These are phyloP conservation scores for Bathelium albidoporum DNA, from an alignment of 495 filamentous ascomycete genomes.

Conservation along the genomic window DNA sequence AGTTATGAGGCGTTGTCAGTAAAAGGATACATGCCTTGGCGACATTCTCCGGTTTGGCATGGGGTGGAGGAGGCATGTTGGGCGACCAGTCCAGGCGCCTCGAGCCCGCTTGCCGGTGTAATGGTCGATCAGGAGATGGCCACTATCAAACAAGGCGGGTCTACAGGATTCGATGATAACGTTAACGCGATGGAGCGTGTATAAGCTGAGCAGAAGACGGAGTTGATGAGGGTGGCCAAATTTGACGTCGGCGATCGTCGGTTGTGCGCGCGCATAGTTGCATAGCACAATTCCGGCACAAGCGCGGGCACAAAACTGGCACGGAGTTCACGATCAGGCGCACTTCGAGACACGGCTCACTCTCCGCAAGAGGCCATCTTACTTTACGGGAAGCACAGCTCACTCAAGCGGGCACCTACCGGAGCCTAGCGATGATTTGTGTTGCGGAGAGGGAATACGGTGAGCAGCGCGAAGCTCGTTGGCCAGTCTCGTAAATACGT, in stretches of 20 bases:
- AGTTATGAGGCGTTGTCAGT: no score
- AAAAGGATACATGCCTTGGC: conserved; percentile 55
- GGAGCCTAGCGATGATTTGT: neutral
- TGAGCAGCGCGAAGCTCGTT: neutral
- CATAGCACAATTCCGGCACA: neutral
- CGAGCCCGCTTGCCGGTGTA: neutral
- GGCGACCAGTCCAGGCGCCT: conserved; percentile 22
- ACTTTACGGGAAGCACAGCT: no score
- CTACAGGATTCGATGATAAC: neutral
- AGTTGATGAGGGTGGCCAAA: neutral
- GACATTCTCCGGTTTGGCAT: conserved; percentile 97
- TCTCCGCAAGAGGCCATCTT: no score
- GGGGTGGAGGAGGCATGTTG: conserved; percentile 88
- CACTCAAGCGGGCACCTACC: no score
- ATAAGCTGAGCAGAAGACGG: neutral
- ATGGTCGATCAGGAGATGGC: neutral
- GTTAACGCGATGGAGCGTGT: neutral
- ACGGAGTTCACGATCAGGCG: neutral
- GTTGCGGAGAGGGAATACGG: neutral
- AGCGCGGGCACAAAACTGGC: neutral
- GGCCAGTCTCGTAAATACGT: neutral
- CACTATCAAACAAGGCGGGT: neutral
- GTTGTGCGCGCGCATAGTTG: conserved; percentile 1
- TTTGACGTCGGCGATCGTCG: conserved; percentile 5
- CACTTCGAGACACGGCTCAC: neutral